Evolutionary conservation across 2,329 filamentous ascomycete species (phyloP), one percentile per base, ranked within the genome.

Genomic region (Phaeomoniella chlamydospora): DNA sequence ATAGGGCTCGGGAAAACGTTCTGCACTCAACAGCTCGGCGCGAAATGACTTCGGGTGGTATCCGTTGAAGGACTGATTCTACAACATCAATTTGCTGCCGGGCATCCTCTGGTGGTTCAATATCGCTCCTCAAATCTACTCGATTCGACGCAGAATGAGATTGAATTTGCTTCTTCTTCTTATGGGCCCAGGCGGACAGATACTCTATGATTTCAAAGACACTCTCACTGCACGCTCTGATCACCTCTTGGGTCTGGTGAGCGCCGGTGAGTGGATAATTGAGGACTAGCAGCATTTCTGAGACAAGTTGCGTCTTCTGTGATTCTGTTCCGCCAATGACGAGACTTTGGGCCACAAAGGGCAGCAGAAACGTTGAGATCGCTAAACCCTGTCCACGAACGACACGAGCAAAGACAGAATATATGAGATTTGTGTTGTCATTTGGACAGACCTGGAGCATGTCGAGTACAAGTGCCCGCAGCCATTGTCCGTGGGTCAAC

Each of bases 141-240:
- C 32, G 13, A 10, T 36, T 35, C 15, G 39, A 39, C 6, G 31
- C 34, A 15, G 41, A 6, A 26, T 22, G 31, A 18, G 38, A 15
- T 11, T 39, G 30, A 30, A 43, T 41, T 42, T 46, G 59, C 54
- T 70, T 67, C 54, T 74, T 73, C 54, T 84, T 92, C 37, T 79
- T 74, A 48, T 94, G 85, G 15, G 92, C 63, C 86, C 88, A 98
- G 43, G 80, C 72, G 50, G 85, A 86, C 41, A 88, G 72, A 54
- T 98, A 96, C 54, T 98, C 92, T 0, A 98, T 68, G 3, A 92
- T 74, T 33, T 80, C 74, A 54, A 98, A 98, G 2, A 94, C 78
- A 38, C 81, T 85, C 81, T 96, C 86, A 49, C 84, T 94, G 52
- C 82, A 94, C 36, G 82, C 67, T 49, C 88, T 83, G 49, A 85